These are phyloP conservation scores for Pythium scleroteichum DNA, from an alignment of 352 stramenopile genomes.

Conservation along the genomic window DNA sequence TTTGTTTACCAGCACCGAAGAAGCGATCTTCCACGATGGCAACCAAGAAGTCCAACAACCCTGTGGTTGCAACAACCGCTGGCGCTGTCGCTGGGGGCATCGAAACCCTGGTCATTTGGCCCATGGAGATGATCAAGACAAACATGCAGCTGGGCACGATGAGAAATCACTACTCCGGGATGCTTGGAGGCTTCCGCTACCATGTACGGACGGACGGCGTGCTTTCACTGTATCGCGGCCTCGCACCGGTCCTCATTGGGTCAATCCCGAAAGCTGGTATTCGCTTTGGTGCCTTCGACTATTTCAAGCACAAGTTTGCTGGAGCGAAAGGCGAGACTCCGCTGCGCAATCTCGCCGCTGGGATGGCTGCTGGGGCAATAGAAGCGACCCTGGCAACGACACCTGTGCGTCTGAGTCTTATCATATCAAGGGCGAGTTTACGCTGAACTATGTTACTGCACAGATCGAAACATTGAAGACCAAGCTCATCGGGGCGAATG, in stretches of 20 bases:
- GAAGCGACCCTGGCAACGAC: conserved; percentile 93
- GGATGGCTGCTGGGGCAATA: conserved; percentile 91
- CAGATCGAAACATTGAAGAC: conserved; percentile 97
- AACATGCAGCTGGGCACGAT: conserved; percentile 90
- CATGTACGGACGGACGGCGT: conserved; percentile 67
- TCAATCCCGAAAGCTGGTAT: conserved; percentile 97
- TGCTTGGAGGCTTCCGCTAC: conserved; percentile 73
- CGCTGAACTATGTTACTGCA: conserved; percentile 1
- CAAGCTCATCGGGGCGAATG: conserved; percentile 96
- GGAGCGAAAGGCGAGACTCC: conserved; percentile 90
- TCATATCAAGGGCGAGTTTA: too few relatives aligned
- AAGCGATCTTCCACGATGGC: conserved; percentile 9
- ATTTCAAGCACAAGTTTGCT: conserved; percentile 81
- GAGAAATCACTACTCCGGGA: conserved; percentile 70
- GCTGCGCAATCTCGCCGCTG: conserved; percentile 91
- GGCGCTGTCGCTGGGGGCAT: conserved; percentile 88
- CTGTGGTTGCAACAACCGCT: conserved; percentile 77
- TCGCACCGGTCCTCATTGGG: conserved; percentile 93
- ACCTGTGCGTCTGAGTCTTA: conserved; percentile 49
- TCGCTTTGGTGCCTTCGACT: conserved; percentile 95
- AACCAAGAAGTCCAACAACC: conserved; percentile 74
- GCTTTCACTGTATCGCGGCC: conserved; percentile 90
- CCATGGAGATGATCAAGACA: conserved; percentile 96
- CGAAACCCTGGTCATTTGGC: conserved; percentile 90
- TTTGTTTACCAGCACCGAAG: conserved; percentile 4